A percentile compares a stretch with the other conserved stretches of the same genome.
Conservation (phyloP, 2,329 filamentous ascomycete species). For the Alternaria panax region DNA sequence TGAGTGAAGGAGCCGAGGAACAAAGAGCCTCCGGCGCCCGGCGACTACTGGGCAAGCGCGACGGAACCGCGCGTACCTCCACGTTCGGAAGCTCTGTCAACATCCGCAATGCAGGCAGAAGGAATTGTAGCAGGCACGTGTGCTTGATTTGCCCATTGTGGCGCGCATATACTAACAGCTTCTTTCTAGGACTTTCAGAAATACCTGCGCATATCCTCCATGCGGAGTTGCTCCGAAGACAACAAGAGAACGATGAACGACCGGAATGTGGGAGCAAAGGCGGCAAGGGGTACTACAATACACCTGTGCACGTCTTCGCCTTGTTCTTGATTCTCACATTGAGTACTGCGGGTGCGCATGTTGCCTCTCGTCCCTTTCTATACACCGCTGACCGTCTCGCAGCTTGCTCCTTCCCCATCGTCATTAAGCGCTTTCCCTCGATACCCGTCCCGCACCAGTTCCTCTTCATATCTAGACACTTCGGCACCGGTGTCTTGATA, state of each 20-base stretch:
- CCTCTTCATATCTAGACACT: slow-evolving; percentile 52
- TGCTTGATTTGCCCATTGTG: background rate
- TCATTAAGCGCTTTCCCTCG: slow-evolving; percentile 49
- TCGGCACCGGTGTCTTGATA: slow-evolving; percentile 52
- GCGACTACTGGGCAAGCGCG: slow-evolving; percentile 16
- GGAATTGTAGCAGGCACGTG: slow-evolving; percentile 27
- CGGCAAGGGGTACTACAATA: slow-evolving; percentile 60
- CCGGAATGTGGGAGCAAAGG: slow-evolving; percentile 63
- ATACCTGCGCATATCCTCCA: slow-evolving; percentile 56
- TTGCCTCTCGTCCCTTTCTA: background rate
- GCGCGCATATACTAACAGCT: slow-evolving; percentile 23
- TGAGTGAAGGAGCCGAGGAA: slow-evolving; percentile 21
- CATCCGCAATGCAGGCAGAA: slow-evolving; percentile 29
- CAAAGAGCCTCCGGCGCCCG: slow-evolving; percentile 29
- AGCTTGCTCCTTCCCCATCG: slow-evolving; percentile 52
- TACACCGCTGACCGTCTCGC: slow-evolving; percentile 24
- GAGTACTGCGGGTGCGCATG: slow-evolving; percentile 59
- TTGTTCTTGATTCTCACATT: slow-evolving; percentile 64
- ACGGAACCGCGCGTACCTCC: slow-evolving; percentile 13
- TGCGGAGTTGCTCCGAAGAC: slow-evolving; percentile 59
- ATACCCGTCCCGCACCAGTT: slow-evolving; percentile 50
- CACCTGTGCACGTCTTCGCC: slow-evolving; percentile 64
- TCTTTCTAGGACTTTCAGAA: slow-evolving; percentile 37
- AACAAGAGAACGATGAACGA: slow-evolving; percentile 50
- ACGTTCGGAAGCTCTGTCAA: slow-evolving; percentile 12